A percentile compares a stretch with the other conserved stretches of the same genome.
Evolutionary conservation across 2,329 filamentous ascomycete genomes (phyloP).

Genomic region (Penicillium sp.): DNA sequence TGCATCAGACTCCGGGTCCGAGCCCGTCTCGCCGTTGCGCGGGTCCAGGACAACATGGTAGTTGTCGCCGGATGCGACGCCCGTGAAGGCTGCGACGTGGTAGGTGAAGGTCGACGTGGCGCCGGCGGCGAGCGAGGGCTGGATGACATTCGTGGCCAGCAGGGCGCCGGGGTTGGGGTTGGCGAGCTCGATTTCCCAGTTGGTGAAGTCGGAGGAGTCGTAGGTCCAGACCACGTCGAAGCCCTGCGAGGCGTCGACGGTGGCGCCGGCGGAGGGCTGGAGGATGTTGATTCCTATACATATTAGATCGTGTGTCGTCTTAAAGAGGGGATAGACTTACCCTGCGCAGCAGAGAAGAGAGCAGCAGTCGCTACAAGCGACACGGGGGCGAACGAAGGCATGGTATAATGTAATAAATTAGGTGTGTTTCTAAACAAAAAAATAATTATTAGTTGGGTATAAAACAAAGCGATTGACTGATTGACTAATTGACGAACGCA

Average conservation of each 20-base stretch:
- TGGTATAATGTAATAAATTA: conserved; percentile 2
- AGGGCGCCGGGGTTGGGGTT: conserved; percentile 5
- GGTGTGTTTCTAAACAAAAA: conserved; percentile 2
- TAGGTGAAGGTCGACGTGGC: conserved; percentile 8
- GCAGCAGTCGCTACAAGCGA: conserved; percentile 11
- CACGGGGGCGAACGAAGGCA: conserved; percentile 11
- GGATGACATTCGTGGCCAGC: conserved; percentile 10
- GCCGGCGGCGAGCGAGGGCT: background rate
- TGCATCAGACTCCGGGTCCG: conserved; percentile 7
- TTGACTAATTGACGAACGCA: background rate
- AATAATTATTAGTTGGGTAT: conserved; percentile 9
- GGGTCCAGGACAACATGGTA: conserved; percentile 11
- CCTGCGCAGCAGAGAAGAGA: conserved; percentile 13
- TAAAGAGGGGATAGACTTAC: background rate
- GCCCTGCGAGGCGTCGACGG: conserved; percentile 10
- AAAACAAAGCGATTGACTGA: background rate
- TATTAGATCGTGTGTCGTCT: background rate
- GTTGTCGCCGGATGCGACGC: conserved; percentile 7
- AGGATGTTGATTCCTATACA: conserved; percentile 9
- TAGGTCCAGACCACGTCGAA: conserved; percentile 15
- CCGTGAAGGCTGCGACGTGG: conserved; percentile 7
- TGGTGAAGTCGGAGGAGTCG: conserved; percentile 10
- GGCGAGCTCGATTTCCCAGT: conserved; percentile 14
- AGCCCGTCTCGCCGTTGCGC: background rate
- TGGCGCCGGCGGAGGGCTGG: conserved; percentile 7